Conservation (phyloP, 1,284 basidiomycete species). For the Bondarzewia mesenterica region DNA sequence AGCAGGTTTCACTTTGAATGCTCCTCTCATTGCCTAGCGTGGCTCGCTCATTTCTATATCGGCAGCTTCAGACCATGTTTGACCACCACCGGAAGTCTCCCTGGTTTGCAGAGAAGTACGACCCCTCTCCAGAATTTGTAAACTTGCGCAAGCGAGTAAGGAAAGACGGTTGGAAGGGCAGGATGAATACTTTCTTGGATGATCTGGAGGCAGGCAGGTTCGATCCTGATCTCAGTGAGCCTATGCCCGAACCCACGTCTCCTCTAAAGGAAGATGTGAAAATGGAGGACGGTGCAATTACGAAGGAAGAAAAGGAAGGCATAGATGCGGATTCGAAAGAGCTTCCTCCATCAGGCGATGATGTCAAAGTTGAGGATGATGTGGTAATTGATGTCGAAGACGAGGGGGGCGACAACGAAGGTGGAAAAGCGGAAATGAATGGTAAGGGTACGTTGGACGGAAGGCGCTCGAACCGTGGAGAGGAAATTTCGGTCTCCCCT, state of each 20-base stretch:
- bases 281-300: slow-evolving; percentile 10
- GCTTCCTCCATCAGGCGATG: slow-evolving; percentile 33
- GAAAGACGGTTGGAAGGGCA: slow-evolving; percentile 74
- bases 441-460: slow-evolving; percentile 41
- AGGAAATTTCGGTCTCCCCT: slow-evolving; percentile 69
- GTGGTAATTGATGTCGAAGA: slow-evolving; percentile 64
- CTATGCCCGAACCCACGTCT: slow-evolving; percentile 35
- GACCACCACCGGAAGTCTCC: slow-evolving; percentile 85
- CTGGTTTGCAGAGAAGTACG: slow-evolving; percentile 95
- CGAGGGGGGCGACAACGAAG: slow-evolving; percentile 64
- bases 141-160: slow-evolving; percentile 68
- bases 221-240: slow-evolving; percentile 63
- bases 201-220: slow-evolving; percentile 79
- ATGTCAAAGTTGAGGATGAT: slow-evolving; percentile 29
- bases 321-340: slow-evolving; percentile 18
- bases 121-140: slow-evolving; percentile 59
- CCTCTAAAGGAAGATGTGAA: slow-evolving; percentile 33
- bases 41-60: slow-evolving; percentile 31
- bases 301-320: slow-evolving; percentile 17
- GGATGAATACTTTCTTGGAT: slow-evolving; percentile 62
- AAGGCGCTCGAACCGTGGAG: slow-evolving; percentile 47
- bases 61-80: slow-evolving; percentile 82
- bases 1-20: background rate
- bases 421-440: slow-evolving; percentile 45
- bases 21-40: slow-evolving; percentile 15